Evolutionary conservation across 2,329 filamentous ascomycete genomes (phyloP), one percentile per base, ranked within the genome.

Genomic region (Pseudogymnoascus sp.): DNA sequence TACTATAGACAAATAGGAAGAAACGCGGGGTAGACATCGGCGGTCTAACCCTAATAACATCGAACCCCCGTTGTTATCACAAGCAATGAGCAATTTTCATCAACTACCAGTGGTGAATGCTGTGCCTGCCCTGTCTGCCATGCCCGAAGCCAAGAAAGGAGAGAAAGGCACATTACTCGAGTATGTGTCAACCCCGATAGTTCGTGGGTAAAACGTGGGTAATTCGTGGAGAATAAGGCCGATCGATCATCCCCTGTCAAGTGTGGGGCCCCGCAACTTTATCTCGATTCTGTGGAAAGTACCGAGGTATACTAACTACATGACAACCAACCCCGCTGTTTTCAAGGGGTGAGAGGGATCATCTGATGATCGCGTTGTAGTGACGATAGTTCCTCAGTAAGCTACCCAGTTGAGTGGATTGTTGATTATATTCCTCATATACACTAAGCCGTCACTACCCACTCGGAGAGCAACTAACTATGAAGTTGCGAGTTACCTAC

Each of bases 221-320:
- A 31, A 31, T 52, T 27, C 9, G 27, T 33, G 27, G 45, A 12
- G 27, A 52, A n/a, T 31, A 12, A 33, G 6, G n/a, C 9, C 8
- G 48, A 10, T 33, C 48, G 29, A 55, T 27, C 8, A 33, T 55
- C 27, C 48, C 48, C 48, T 55, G 48, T 55, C 27, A 33, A 55
- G 48, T 55, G 48, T 55, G 48, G 48, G 48, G 27, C 21, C 48
- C 48, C 48, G 48, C 48, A 55, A 55, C 48, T 55, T 55, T 55
- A 55, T 55, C 48, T 55, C 48, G 8, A 55, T 55, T 55, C 48
- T 18, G 29, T 55, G 10, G n/a, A 12, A 18, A 13, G 29, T 18
- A 18, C 48, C 48, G 48, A 55, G 48, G 48, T 21, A 18, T n/a
- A 55, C 48, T 18, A 18, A 55, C 48, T 12, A 33, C 48, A 55